These are phyloP conservation scores for Phytophthora sojae DNA, from an alignment of 352 stramenopile genomes.

Conservation along the genomic window DNA sequence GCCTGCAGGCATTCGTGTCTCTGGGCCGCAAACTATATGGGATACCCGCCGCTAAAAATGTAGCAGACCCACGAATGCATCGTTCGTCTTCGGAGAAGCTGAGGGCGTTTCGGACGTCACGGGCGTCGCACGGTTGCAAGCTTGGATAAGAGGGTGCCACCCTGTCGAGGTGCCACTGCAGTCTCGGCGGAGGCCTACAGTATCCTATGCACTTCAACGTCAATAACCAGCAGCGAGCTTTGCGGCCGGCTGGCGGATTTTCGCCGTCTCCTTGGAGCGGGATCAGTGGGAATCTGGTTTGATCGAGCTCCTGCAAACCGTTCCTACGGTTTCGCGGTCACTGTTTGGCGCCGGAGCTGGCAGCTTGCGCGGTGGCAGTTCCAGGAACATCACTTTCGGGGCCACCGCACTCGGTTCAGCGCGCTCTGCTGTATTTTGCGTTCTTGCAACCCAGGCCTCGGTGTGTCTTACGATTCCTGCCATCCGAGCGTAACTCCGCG, in stretches of 20 bases:
- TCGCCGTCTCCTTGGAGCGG: neutral
- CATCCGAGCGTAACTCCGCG: conserved; percentile 12
- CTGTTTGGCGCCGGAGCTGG: conserved; percentile 3
- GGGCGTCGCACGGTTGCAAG: conserved; percentile 27
- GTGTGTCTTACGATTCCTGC: conserved; percentile 6
- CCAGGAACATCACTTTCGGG: neutral
- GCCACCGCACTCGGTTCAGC: conserved; percentile 1
- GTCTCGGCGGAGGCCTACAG: conserved; percentile 2
- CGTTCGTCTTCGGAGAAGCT: no score
- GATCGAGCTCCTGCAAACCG: neutral
- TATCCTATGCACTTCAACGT: conserved; percentile 15
- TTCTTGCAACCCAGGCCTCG: conserved; percentile 2
- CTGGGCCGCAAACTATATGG: neutral
- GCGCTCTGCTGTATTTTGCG: conserved; percentile 3
- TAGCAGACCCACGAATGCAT: neutral
- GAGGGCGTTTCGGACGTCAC: conserved; percentile 11
- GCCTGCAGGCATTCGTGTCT: neutral
- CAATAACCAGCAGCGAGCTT: neutral
- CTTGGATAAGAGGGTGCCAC: conserved; percentile 20
- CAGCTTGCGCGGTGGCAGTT: neutral
- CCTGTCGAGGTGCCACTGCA: conserved; percentile 2
- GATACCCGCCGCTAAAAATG: neutral
- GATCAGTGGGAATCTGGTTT: conserved; percentile 21
- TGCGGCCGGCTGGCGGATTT: neutral
- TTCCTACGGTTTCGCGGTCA: conserved; percentile 18